A percentile compares a stretch with the other conserved stretches of the same genome.
phyloP scores from a whole-genome alignment of 352 stramenopile species.

The Sclerospora graminicola region DNA sequence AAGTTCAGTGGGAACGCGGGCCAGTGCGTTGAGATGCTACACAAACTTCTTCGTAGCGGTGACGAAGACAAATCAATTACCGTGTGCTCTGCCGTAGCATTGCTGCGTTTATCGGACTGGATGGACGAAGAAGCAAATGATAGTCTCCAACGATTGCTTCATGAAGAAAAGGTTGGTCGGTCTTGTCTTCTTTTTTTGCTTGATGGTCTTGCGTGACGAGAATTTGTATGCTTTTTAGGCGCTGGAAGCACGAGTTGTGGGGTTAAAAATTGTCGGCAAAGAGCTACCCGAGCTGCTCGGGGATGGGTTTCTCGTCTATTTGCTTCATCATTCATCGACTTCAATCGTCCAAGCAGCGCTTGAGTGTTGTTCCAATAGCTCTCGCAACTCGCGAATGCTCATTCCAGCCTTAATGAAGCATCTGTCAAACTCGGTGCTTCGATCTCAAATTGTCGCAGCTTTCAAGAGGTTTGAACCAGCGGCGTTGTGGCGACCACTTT shows the following conservation, averaged over 20 bases:
- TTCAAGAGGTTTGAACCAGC: constrained; percentile 59
- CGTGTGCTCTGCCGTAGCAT: constrained; percentile 63
- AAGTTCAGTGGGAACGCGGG: constrained; percentile 49
- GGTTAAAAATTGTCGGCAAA: constrained; percentile 73
- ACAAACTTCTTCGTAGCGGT: constrained; percentile 38
- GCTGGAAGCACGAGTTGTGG: constrained; percentile 59
- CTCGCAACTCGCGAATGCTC: constrained; percentile 70
- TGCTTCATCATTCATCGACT: constrained; percentile 62
- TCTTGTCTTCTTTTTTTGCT: too few relatives aligned
- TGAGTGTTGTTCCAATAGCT: constrained; percentile 70
- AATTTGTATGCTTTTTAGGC: constrained; percentile 16
- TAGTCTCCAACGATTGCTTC: constrained; percentile 66
- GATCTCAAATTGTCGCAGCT: constrained; percentile 52
- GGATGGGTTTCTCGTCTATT: constrained; percentile 76
- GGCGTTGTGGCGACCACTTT: constrained; percentile 56
- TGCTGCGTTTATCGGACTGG: constrained; percentile 70
- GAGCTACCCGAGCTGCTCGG: constrained; percentile 72
- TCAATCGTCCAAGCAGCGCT: constrained; percentile 71
- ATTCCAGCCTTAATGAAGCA: constrained; percentile 77
- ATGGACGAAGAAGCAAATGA: constrained; percentile 82
- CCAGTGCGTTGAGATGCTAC: constrained; percentile 53
- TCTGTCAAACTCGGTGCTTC: constrained; percentile 51
- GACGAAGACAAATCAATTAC: constrained; percentile 60
- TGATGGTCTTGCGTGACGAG: not conserved
- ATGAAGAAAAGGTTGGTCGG: constrained; percentile 59